Evolutionary conservation across 202 grass and related monocot species (phyloP).

Genomic region (Eragrostis tef): DNA sequence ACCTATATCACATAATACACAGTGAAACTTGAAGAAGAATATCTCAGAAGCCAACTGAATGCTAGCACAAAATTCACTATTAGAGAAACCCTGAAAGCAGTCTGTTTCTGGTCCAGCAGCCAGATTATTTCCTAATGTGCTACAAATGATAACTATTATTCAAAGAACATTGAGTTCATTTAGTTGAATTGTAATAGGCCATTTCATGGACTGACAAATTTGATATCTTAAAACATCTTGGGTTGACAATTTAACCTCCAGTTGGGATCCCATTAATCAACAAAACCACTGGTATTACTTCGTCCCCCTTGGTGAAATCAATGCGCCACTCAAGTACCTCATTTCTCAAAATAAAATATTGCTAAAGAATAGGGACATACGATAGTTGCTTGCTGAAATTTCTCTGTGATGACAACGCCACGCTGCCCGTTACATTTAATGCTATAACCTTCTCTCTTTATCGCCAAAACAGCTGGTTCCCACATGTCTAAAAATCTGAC

Average conservation of each 20-base stretch:
- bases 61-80: neutral
- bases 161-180: neutral
- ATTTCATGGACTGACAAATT: neutral
- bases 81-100: neutral
- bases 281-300: neutral
- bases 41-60: neutral
- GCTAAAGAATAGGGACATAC: constrained; percentile 58
- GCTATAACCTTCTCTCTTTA: constrained; percentile 91
- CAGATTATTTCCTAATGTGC: neutral
- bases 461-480: constrained; percentile 85
- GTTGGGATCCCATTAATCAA: neutral
- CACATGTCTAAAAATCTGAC: constrained; percentile 91
- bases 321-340: neutral
- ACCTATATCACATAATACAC: neutral
- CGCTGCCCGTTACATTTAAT: constrained; percentile 86
- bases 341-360: constrained; percentile 28
- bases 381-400: constrained; percentile 72
- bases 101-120: neutral
- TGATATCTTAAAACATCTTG: neutral
- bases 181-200: neutral
- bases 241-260: neutral
- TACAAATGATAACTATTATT: neutral
- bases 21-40: neutral
- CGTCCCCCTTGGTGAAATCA: neutral
- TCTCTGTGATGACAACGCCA: constrained; percentile 77